A percentile compares a stretch with the other conserved stretches of the same genome.
These are phyloP conservation scores for Geopyxis carbonaria DNA, from an alignment of 495 filamentous ascomycete genomes.

Conservation along the genomic window DNA sequence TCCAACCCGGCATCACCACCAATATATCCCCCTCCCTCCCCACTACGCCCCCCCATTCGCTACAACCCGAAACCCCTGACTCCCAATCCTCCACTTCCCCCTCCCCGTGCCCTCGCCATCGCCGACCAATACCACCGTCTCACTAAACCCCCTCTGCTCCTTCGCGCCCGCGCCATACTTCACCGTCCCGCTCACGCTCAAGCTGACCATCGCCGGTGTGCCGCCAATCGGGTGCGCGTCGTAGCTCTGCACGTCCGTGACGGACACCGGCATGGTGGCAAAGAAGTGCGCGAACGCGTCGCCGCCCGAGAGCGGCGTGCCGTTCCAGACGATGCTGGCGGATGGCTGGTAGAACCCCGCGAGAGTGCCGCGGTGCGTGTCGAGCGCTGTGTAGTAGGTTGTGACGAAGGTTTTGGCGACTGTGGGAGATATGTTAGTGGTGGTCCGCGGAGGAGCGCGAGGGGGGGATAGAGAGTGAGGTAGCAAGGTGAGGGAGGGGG, in stretches of 20 bases:
- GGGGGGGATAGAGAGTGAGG: too few species aligned
- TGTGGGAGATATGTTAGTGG: too few species aligned
- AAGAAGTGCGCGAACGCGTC: slow-evolving; percentile 43
- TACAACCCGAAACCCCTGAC: too few species aligned
- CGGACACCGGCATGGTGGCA: slow-evolving; percentile 41
- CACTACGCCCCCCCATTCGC: too few species aligned
- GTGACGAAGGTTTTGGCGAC: slow-evolving; percentile 35
- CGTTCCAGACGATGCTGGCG: slow-evolving; percentile 47
- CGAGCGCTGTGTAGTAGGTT: slow-evolving; percentile 39
- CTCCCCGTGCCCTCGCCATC: too few species aligned
- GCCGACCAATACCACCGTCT: slow-evolving; percentile 49
- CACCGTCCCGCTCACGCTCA: slow-evolving; percentile 44
- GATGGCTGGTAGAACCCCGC: slow-evolving; percentile 39
- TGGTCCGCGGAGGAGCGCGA: too few species aligned
- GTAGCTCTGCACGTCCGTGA: slow-evolving; percentile 46
- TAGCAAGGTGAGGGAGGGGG: too few species aligned
- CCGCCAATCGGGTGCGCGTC: slow-evolving; percentile 44
- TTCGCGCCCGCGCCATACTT: slow-evolving; percentile 37
- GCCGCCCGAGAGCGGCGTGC: slow-evolving; percentile 39
- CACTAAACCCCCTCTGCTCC: slow-evolving; percentile 43
- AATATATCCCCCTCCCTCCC: too few species aligned
- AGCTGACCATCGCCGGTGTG: slow-evolving; percentile 36
- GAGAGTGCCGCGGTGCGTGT: slow-evolving; percentile 36
- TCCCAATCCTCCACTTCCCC: too few species aligned
- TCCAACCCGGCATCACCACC: too few species aligned